phyloP scores from a whole-genome alignment of 768 basidiomycete genomes.

The Sistotremastrum suecicum region DNA sequence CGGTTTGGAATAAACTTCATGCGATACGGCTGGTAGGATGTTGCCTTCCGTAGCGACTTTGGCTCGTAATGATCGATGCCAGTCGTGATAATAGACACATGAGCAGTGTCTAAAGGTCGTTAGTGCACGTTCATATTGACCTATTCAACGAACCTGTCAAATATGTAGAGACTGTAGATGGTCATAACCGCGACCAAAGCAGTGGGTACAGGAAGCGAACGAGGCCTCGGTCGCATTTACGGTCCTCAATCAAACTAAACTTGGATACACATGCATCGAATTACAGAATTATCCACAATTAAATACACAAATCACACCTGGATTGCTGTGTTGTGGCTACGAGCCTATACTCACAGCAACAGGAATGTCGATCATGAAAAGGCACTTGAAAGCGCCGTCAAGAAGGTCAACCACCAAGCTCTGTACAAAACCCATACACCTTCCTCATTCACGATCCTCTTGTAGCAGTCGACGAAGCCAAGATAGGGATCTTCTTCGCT shows the following conservation, averaged over 20 bases:
- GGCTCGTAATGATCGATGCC: slow-evolving; percentile 68
- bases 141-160: slow-evolving; percentile 50
- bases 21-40: slow-evolving; percentile 69
- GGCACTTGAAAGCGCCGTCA: not conserved
- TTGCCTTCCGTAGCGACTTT: slow-evolving; percentile 54
- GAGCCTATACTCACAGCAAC: no score
- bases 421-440: slow-evolving; percentile 61
- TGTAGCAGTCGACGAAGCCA: slow-evolving; percentile 60
- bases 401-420: slow-evolving; percentile 59
- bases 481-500: slow-evolving; percentile 69
- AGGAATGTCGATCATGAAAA: no score
- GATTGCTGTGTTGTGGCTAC: no score
- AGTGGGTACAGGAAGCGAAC: no score
- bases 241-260: no score
- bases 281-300: no score
- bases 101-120: slow-evolving; percentile 57
- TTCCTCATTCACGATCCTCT: slow-evolving; percentile 68
- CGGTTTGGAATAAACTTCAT: slow-evolving; percentile 34
- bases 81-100: slow-evolving; percentile 92
- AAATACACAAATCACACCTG: no score
- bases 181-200: slow-evolving; percentile 37
- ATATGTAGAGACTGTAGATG: slow-evolving; percentile 87
- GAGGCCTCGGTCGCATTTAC: no score
- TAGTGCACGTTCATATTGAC: not conserved
- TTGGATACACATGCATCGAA: no score